Conservation (phyloP, 495 filamentous ascomycete species). For the Penicillium egyptiacum region DNA sequence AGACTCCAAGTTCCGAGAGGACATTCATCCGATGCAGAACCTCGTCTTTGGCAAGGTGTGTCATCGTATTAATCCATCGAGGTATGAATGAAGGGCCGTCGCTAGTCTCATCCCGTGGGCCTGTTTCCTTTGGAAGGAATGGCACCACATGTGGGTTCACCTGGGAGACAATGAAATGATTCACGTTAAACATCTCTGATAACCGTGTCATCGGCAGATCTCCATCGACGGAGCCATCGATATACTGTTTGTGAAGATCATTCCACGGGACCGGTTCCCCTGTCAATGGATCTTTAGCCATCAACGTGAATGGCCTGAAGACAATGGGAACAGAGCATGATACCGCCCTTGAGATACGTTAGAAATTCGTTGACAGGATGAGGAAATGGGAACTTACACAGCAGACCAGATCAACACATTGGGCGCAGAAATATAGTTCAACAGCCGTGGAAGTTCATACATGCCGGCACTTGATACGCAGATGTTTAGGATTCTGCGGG, state of each 20-base stretch:
- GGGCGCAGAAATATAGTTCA: conserved; percentile 91
- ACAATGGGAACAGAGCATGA: conserved; percentile 93
- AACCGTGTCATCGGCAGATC: conserved; percentile 90
- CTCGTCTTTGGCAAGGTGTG: conserved; percentile 78
- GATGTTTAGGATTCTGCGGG: conserved; percentile 86
- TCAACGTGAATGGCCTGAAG: conserved; percentile 70
- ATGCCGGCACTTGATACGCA: conserved; percentile 83
- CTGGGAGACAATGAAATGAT: conserved; percentile 96
- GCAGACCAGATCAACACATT: conserved; percentile 97
- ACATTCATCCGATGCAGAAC: conserved; percentile 77
- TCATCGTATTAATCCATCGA: conserved; percentile 65
- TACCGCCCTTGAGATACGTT: conserved; percentile 56
- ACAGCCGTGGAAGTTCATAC: conserved; percentile 79
- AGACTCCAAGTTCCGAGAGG: conserved; percentile 77
- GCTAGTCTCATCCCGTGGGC: conserved; percentile 41
- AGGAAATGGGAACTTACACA: conserved; percentile 56
- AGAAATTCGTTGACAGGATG: not conserved
- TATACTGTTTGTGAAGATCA: conserved; percentile 76
- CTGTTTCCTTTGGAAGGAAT: conserved; percentile 74
- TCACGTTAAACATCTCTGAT: conserved; percentile 96
- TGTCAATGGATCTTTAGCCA: conserved; percentile 83
- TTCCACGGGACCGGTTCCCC: conserved; percentile 81
- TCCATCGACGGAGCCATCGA: conserved; percentile 92
- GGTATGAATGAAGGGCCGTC: conserved; percentile 40
- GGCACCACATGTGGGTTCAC: conserved; percentile 93